These are phyloP conservation scores for Coniochaeta ligniaria DNA, from an alignment of 2,329 filamentous ascomycete genomes.

Conservation along the genomic window DNA sequence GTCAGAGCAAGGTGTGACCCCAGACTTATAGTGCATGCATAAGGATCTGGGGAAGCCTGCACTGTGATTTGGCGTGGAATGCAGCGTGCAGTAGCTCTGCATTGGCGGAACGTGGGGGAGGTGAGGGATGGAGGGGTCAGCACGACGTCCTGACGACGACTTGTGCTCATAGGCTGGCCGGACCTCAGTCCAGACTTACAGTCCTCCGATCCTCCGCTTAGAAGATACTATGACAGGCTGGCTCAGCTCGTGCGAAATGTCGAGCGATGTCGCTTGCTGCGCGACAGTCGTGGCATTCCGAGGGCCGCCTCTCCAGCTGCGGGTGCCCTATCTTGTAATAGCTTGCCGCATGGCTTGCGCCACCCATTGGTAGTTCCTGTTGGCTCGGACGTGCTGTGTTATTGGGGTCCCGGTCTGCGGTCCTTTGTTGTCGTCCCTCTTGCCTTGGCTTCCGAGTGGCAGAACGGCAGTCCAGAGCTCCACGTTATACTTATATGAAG, in stretches of 20 bases:
- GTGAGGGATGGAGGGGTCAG: constrained; percentile 13
- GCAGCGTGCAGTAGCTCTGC: constrained; percentile 12
- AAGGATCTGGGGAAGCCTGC: constrained; percentile 2
- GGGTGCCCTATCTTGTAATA: not conserved
- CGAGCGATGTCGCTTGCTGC: constrained; percentile 1
- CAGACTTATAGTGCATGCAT: constrained; percentile 8
- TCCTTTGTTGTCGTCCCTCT: not conserved
- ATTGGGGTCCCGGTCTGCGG: not conserved
- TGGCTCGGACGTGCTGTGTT: not conserved
- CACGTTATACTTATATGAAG: constrained; percentile 6
- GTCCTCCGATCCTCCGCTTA: not conserved
- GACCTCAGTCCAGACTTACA: not conserved
- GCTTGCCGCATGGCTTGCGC: not conserved
- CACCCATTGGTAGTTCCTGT: not conserved
- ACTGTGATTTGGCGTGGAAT: not conserved
- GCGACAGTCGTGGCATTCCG: not conserved
- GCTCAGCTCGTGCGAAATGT: not conserved
- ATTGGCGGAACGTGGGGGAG: constrained; percentile 23
- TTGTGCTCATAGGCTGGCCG: constrained; percentile 6
- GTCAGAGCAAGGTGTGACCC: not conserved
- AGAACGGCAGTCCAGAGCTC: not conserved
- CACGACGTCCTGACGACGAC: constrained; percentile 1
- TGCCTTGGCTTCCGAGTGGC: not conserved
- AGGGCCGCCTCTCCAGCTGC: not conserved
- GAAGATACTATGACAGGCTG: constrained; percentile 1